phyloP scores from a whole-genome alignment of 768 basidiomycete genomes.

The Termitomyces sp. region DNA sequence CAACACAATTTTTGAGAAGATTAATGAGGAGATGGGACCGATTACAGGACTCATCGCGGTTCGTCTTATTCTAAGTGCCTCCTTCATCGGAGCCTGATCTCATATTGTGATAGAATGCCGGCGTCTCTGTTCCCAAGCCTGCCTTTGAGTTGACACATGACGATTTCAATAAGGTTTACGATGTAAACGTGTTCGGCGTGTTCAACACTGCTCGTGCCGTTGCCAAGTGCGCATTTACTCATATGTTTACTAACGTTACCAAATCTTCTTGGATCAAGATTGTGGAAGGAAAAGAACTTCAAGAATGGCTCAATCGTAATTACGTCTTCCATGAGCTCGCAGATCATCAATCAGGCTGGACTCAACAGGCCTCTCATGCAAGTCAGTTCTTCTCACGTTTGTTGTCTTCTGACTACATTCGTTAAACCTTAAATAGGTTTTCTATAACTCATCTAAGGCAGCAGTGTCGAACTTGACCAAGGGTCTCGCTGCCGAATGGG shows the following conservation, averaged over 20 bases:
- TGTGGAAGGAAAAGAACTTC: conserved; percentile 34
- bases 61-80: not conserved
- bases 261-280: conserved; percentile 19
- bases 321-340: conserved; percentile 61
- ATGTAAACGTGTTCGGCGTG: conserved; percentile 60
- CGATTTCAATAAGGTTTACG: conserved; percentile 50
- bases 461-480: conserved; percentile 53
- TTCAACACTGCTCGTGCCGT: conserved; percentile 58
- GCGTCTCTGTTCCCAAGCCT: conserved; percentile 57
- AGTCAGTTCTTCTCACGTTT: conserved; percentile 19
- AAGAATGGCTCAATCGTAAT: conserved; percentile 53
- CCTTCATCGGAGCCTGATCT: not conserved
- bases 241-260: no score
- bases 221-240: conserved; percentile 34
- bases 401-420: no score
- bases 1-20: conserved; percentile 36
- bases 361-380: conserved; percentile 46
- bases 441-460: conserved; percentile 67
- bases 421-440: conserved; percentile 19
- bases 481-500: conserved; percentile 63
- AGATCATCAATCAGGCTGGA: conserved; percentile 51
- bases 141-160: conserved; percentile 49
- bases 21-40: conserved; percentile 41
- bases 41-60: conserved; percentile 56
- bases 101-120: conserved; percentile 41